Evolutionary conservation across 2,329 filamentous ascomycete species (phyloP).

Genomic region (Sphaerulina vaccinii): DNA sequence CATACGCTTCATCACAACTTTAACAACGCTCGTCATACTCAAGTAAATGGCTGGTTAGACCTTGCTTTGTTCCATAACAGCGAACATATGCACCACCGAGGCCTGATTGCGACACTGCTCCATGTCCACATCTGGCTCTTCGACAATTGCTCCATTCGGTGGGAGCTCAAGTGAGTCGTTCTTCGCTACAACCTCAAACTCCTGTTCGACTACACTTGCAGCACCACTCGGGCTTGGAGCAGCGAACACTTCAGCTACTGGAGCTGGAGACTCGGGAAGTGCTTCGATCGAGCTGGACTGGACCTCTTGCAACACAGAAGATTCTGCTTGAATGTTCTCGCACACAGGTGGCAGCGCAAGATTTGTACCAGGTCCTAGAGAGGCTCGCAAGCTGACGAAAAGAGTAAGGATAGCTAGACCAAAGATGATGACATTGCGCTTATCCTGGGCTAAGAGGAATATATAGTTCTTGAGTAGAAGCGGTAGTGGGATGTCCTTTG

Average conservation of each 20-base stretch:
- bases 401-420: slow-evolving; percentile 38
- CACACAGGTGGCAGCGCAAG: not conserved
- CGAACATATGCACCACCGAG: not conserved
- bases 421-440: slow-evolving; percentile 53
- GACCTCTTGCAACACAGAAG: not conserved
- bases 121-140: too few relatives aligned
- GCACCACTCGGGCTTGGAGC: too few relatives aligned
- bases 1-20: slow-evolving; percentile 8
- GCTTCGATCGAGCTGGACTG: too few relatives aligned
- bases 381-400: slow-evolving; percentile 20
- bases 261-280: not conserved
- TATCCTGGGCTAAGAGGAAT: slow-evolving; percentile 52
- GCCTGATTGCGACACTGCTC: not conserved
- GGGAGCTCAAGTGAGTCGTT: too few relatives aligned
- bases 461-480: slow-evolving; percentile 56
- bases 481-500: slow-evolving; percentile 51
- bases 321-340: slow-evolving; percentile 1
- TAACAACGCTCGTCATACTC: not conserved
- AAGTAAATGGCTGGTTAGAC: not conserved
- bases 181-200: too few relatives aligned
- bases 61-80: not conserved
- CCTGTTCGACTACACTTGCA: too few relatives aligned
- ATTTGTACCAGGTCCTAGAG: slow-evolving; percentile 4
- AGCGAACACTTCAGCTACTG: too few relatives aligned
- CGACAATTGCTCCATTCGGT: too few relatives aligned